These are phyloP conservation scores for Thelephora aurantiotincta DNA, from an alignment of 768 basidiomycete species.

Conservation along the genomic window DNA sequence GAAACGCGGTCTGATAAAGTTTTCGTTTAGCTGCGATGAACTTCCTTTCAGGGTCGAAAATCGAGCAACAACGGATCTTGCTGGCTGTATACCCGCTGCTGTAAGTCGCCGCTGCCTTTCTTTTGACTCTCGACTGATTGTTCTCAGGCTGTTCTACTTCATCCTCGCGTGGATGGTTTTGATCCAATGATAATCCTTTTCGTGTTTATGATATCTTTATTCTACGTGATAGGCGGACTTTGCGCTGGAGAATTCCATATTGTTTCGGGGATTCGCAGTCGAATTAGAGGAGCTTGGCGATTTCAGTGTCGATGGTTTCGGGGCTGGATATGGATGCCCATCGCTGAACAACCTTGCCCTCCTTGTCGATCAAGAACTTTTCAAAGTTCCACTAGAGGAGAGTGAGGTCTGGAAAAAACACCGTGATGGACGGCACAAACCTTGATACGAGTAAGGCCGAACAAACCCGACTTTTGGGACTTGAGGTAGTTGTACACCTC, in stretches of 20 bases:
- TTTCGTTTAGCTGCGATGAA: slow-evolving; percentile 69
- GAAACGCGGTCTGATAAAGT: neutral
- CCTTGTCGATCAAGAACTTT: slow-evolving; percentile 72
- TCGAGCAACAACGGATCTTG: slow-evolving; percentile 79
- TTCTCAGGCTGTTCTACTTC: slow-evolving; percentile 74
- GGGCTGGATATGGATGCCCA: slow-evolving; percentile 73
- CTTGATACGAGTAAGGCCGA: slow-evolving; percentile 66
- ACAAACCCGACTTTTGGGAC: slow-evolving; percentile 54
- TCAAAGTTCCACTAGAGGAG: slow-evolving; percentile 73
- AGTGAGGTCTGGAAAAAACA: neutral
- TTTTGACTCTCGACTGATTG: slow-evolving; percentile 4
- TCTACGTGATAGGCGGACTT: too few relatives aligned
- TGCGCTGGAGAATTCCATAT: too few relatives aligned
- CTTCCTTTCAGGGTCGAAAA: slow-evolving; percentile 90
- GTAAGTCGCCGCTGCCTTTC: slow-evolving; percentile 31
- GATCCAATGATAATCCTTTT: slow-evolving; percentile 43
- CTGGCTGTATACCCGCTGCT: slow-evolving; percentile 94
- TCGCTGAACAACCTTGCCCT: slow-evolving; percentile 59
- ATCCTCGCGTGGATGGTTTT: slow-evolving; percentile 95
- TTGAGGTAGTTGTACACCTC: slow-evolving; percentile 82
- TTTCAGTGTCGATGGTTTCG: slow-evolving; percentile 41
- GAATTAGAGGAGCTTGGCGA: slow-evolving; percentile 43
- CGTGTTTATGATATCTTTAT: too few relatives aligned
- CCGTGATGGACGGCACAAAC: slow-evolving; percentile 20
- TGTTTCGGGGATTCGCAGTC: neutral